Evolutionary conservation across 305 asterid genomes (phyloP).

Genomic region (Solanum chacoense): DNA sequence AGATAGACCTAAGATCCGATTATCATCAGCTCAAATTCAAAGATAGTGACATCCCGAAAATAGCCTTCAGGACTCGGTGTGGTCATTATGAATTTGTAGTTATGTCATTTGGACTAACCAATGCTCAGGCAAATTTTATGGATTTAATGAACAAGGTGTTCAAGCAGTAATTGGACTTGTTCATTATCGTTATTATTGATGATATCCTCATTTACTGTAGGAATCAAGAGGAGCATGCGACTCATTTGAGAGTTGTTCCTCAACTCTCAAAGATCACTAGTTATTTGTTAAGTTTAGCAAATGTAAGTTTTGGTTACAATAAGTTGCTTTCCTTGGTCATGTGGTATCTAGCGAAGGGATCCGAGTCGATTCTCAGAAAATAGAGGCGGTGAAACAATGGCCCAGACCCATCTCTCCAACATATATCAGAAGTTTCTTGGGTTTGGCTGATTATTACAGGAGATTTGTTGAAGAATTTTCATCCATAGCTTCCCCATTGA

Average conservation of each 20-base stretch:
- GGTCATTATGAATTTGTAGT: background rate
- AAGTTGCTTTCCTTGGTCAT: background rate
- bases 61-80: background rate
- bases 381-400: background rate
- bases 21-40: background rate
- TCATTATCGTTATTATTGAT: background rate
- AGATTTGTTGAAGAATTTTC: background rate
- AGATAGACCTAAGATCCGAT: background rate
- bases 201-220: background rate
- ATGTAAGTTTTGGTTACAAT: background rate
- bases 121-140: background rate
- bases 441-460: background rate
- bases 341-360: background rate
- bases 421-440: background rate
- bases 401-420: background rate
- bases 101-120: background rate
- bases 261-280: background rate
- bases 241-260: background rate
- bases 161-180: background rate
- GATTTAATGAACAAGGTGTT: background rate
- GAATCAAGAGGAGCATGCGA: background rate
- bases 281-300: background rate
- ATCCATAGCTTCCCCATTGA: background rate
- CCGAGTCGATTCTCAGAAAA: background rate
- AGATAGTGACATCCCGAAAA: background rate